Base-by-base conservation (phyloP, 139 green algal species). In the Prasinococcaceae sp. region DNA sequence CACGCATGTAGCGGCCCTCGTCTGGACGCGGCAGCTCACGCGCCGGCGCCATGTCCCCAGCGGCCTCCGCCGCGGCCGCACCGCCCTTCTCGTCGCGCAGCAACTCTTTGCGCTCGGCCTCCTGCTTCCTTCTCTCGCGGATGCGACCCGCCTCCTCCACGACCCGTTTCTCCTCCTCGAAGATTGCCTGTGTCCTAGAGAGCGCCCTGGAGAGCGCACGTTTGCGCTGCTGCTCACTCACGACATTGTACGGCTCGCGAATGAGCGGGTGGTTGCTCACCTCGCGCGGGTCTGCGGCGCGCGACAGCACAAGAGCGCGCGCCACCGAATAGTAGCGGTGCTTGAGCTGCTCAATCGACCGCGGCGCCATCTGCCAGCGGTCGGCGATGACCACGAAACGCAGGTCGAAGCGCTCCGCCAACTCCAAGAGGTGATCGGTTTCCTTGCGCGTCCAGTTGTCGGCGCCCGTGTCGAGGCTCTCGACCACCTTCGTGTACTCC, bases 321-420 rank as follows among this genome's bases (percentile, higher is more conserved):
- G 54, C 45, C 5, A 63, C 35, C 6, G n/a, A 17, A 50, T 63
- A 63, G 47, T 63, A 63, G 19, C 54, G 6, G 23, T 63, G 26
- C 54, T 63, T 63, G 32, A 63, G 30, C 17, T 63, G 51, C 46
- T 63, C 54, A 52, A 63, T 50, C 19, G n/a, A 32, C 9, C 46
- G 46, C n/a, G 29, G 37, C n/a, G 45, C 46, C 46, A 16, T 10
- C 10, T 6, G 6, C 27, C 28, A 63, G 22, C 47, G 27, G 46
- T 63, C 54, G 24, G 54, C 54, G 6, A 63, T 64, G 17, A 63
- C 47, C 6, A 59, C 20, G 47, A 63, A 63, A 6, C 54, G 47
- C 43, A 63, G 47, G 54, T 63, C 54, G 28, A 61, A 63, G 16
- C 28, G 43, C 24, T 38, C 19, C n/a, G 19, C 47, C 54, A 63